phyloP scores from a whole-genome alignment of 2,329 filamentous ascomycete species.

The Cyphellophora europaea region DNA sequence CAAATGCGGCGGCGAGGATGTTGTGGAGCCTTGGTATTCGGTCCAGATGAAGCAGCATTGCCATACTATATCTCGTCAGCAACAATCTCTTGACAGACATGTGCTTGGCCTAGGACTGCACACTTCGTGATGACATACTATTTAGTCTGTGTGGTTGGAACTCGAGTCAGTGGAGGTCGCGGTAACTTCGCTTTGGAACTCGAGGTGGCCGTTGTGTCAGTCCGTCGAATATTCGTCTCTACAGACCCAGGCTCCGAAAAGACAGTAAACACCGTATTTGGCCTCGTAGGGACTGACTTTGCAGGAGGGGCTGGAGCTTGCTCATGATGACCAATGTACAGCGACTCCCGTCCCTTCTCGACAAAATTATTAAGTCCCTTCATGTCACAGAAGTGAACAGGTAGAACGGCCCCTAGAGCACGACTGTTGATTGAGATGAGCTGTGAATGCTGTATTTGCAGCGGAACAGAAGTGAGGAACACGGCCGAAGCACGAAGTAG shows the following conservation, averaged over 20 bases:
- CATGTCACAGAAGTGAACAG: no score
- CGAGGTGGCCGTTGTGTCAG: not conserved
- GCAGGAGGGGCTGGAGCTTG: not conserved
- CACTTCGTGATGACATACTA: no score
- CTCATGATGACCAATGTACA: not conserved
- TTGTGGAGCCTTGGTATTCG: constrained; percentile 27
- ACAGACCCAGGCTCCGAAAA: no score
- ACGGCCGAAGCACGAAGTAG: no score
- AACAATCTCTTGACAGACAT: no score
- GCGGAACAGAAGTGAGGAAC: no score
- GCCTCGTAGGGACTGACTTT: not conserved
- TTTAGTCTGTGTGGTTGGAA: not conserved
- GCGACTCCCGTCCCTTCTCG: not conserved
- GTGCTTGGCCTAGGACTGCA: no score
- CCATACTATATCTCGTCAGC: constrained; percentile 14
- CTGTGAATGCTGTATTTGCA: no score
- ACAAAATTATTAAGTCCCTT: not conserved
- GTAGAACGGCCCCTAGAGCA: no score
- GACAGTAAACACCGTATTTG: not conserved
- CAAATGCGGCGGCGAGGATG: constrained; percentile 35
- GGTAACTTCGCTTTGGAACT: not conserved
- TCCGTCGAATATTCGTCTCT: no score
- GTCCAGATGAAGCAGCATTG: constrained; percentile 24
- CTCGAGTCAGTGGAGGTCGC: not conserved
- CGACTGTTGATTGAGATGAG: no score